A percentile compares a stretch with the other conserved stretches of the same genome.
Evolutionary conservation across 1,284 basidiomycete genomes (phyloP).

Genomic region (Trametes versicolor): DNA sequence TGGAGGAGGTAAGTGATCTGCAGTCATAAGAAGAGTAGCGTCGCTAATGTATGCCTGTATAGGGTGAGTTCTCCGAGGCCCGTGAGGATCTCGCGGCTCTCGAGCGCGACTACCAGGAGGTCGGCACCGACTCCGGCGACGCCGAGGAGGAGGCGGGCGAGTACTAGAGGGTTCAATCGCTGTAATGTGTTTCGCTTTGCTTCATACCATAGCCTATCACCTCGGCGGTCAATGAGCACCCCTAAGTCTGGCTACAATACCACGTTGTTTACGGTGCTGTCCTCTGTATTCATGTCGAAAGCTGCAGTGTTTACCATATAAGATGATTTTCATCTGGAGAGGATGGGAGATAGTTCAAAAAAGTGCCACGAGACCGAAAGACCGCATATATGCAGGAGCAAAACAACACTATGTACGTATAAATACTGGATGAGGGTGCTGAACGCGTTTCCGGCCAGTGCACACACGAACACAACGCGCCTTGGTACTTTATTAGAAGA

Average conservation of each 20-base stretch:
- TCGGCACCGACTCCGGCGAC: conserved; percentile 91
- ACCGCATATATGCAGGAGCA: too few relatives aligned
- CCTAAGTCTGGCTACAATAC: conserved; percentile 38
- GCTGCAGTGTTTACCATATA: conserved; percentile 12
- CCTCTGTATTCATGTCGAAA: conserved; percentile 20
- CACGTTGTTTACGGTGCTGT: conserved; percentile 30
- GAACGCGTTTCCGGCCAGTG: too few relatives aligned
- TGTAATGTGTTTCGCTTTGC: conserved; percentile 20
- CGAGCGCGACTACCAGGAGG: conserved; percentile 97
- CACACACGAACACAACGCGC: too few relatives aligned
- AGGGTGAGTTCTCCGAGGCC: conserved; percentile 96
- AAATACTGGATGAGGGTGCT: too few relatives aligned
- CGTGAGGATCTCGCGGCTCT: conserved; percentile 97
- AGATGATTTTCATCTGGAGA: too few relatives aligned
- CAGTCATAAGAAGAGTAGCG: background rate
- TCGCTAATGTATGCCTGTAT: conserved; percentile 1
- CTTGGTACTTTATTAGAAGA: too few relatives aligned
- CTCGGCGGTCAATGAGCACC: conserved; percentile 21
- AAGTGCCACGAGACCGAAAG: too few relatives aligned
- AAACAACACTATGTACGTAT: too few relatives aligned
- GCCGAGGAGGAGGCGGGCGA: conserved; percentile 78
- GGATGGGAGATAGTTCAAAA: too few relatives aligned
- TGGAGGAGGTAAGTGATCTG: conserved; percentile 77
- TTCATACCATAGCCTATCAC: conserved; percentile 32
- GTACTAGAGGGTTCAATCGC: conserved; percentile 59